Evolutionary conservation across 768 basidiomycete genomes (phyloP), one percentile per base, ranked within the genome.

Genomic region (Inosperma sp.): DNA sequence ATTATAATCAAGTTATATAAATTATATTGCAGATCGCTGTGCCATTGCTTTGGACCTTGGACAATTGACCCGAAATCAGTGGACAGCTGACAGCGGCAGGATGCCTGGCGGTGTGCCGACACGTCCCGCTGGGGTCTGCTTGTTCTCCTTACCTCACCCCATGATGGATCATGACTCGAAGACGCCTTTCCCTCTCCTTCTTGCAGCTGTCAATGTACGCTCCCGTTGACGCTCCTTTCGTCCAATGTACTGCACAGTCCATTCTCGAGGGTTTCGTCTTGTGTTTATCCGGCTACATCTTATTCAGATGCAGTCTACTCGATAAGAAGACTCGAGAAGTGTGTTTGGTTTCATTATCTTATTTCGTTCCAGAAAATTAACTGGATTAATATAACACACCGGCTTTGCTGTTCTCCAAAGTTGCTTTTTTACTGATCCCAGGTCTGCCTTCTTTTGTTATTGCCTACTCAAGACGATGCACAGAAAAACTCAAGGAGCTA

Each of bases 251-350:
- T 36, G 25, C 22, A 51, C 45, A 94, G 91, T 91, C 91, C 6
- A 92, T 95, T 54, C 72, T 88, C 27, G 83, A 94, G 68, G 93
- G n/a, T n/a, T n/a, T n/a, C n/a, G n/a, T n/a, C n/a, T n/a, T n/a
- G n/a, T 96, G 91, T 71, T 61, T 89, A 3, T 84, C 88, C 1
- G 93, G 92, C 2, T 91, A 87, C 64, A 71, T 84, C 17, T 83
- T 97, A 34, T 90, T 93, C 1, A 66, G 74, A 47, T 76, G 76
- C 22, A 88, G 88, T 22, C 83, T 96, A 39, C 78, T 94, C 16
- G 93, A 97, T 62, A 92, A 92, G 63, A 79, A 79, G 52, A 90
- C 88, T 0, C 93, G 94, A 68, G 89, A 88, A 76, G 91, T 90
- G 34, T 48, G 12, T 17, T 19, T 23, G 23, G 37, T 46, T 2